Evolutionary conservation across 1,139 yeast genomes (phyloP).

Genomic region (Hanseniaspora sp.): DNA sequence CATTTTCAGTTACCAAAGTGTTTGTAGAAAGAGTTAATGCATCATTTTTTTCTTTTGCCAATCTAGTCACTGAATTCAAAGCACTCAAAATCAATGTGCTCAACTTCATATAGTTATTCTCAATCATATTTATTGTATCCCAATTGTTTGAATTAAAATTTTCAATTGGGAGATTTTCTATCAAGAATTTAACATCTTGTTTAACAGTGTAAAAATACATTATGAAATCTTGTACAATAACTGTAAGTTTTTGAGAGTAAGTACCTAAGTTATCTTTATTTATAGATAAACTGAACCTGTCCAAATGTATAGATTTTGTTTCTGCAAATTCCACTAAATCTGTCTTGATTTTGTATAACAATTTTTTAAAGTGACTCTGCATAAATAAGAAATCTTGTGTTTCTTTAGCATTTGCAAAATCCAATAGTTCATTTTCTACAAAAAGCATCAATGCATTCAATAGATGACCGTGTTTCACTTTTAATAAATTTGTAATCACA

Average conservation of each 20-base stretch:
- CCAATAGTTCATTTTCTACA: conserved; percentile 10
- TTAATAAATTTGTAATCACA: conserved; percentile 4
- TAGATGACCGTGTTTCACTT: background rate
- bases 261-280: background rate
- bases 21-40: background rate
- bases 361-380: conserved; percentile 3
- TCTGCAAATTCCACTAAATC: conserved; percentile 4
- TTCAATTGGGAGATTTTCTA: conserved; percentile 4
- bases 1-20: background rate
- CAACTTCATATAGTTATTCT: background rate
- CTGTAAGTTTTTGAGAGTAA: background rate
- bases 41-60: background rate
- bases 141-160: background rate
- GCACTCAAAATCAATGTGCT: background rate
- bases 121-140: background rate
- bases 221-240: conserved; percentile 3
- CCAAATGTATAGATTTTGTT: conserved; percentile 1
- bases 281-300: conserved; percentile 1
- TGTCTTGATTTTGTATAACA: conserved; percentile 1
- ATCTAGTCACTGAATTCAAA: background rate
- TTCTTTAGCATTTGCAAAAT: background rate
- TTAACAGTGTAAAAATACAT: conserved; percentile 6
- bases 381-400: background rate
- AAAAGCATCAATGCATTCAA: conserved; percentile 6
- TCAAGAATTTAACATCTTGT: conserved; percentile 9